phyloP scores from a whole-genome alignment of 257 asterid species.

The Cynanchum wilfordii region DNA sequence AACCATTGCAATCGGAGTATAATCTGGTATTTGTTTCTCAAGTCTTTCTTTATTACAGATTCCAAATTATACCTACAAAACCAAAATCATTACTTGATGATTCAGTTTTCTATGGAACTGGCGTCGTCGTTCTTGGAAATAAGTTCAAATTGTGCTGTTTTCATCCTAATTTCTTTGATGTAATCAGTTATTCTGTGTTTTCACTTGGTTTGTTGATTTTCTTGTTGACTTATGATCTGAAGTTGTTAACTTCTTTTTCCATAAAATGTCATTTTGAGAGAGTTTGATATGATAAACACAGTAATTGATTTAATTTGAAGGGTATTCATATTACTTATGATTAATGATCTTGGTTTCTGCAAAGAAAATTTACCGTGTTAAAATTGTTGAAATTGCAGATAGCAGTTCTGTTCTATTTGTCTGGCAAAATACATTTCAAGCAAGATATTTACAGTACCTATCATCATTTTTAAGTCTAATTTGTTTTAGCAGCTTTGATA shows the following conservation, averaged over 20 bases:
- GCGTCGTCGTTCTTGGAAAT: not conserved
- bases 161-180: not conserved
- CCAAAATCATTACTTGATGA: not conserved
- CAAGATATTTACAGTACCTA: not conserved
- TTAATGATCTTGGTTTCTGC: not conserved
- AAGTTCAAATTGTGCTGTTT: not conserved
- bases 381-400: not conserved
- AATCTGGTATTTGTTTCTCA: not conserved
- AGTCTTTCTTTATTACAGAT: not conserved
- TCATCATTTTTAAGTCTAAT: not conserved
- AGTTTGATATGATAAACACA: not conserved
- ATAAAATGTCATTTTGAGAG: not conserved
- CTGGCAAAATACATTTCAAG: not conserved
- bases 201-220: not conserved
- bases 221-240: not conserved
- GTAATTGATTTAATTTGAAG: not conserved
- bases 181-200: not conserved
- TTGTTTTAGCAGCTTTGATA: slow-evolving; percentile 3
- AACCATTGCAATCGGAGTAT: not conserved
- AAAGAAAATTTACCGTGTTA: not conserved
- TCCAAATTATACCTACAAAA: not conserved
- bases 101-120: too few relatives aligned
- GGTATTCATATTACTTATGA: not conserved
- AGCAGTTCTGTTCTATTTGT: not conserved
- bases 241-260: not conserved